Evolutionary conservation across 1,139 yeast genomes (phyloP).

Genomic region (Kurtzmaniella quercitrusa): DNA sequence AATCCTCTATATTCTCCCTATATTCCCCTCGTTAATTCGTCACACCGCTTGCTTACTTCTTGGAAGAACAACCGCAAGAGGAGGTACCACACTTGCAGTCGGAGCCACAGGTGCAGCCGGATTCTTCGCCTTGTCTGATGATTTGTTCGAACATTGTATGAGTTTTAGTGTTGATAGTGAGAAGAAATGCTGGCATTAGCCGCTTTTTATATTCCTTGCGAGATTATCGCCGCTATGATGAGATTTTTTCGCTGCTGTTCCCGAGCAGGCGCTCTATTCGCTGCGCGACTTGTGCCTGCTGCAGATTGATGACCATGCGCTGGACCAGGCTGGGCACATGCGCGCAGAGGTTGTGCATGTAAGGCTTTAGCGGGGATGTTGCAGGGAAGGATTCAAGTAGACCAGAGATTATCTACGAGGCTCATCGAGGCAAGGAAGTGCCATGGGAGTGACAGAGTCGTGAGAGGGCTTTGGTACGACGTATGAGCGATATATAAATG

Average conservation of each 20-base stretch:
- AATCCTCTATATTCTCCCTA: background rate
- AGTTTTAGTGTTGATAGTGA: background rate
- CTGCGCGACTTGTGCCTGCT: background rate
- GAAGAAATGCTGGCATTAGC: background rate
- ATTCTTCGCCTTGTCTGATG: slow-evolving; percentile 14
- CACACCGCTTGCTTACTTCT: slow-evolving; percentile 15
- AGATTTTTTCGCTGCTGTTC: too few species aligned
- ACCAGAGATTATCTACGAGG: too few species aligned
- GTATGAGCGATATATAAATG: too few species aligned
- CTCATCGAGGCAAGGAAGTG: too few species aligned
- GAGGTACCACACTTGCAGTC: slow-evolving; percentile 23
- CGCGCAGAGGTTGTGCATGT: too few species aligned
- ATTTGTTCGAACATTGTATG: slow-evolving; percentile 7
- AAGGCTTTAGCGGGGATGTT: too few species aligned
- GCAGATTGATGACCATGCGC: background rate
- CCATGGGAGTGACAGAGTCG: too few species aligned
- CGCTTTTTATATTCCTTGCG: background rate
- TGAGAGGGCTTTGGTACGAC: too few species aligned
- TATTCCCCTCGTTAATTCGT: too few species aligned
- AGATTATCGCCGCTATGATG: background rate
- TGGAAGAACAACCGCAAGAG: slow-evolving; percentile 20
- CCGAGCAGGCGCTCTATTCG: background rate
- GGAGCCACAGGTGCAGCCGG: slow-evolving; percentile 21
- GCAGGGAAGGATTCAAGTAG: too few species aligned
- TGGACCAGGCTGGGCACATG: too few species aligned